Percentiles rank a stretch among this genome's conserved stretches.
phyloP scores from a whole-genome alignment of 2,329 filamentous ascomycete genomes.

The Aureobasidium namibiae region DNA sequence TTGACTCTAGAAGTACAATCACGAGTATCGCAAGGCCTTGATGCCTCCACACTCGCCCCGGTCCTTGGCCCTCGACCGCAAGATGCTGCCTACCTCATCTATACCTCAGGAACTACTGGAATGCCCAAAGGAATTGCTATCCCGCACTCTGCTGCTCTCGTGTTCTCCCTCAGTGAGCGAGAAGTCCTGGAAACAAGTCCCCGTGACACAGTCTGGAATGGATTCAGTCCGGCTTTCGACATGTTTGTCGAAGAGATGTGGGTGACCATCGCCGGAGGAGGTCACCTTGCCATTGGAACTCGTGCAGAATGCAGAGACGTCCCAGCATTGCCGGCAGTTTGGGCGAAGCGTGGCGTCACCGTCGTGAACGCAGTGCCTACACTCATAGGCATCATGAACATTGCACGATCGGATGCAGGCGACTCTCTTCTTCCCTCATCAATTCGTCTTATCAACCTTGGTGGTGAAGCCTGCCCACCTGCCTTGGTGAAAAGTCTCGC shows the following conservation, averaged over 20 bases:
- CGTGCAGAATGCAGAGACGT: background rate
- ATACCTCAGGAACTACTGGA: constrained; percentile 81
- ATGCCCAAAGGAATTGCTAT: constrained; percentile 60
- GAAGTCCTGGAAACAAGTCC: background rate
- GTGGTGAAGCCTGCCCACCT: background rate
- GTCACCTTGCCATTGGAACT: background rate
- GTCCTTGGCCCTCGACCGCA: background rate
- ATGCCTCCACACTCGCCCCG: background rate
- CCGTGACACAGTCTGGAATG: background rate
- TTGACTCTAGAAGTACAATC: background rate
- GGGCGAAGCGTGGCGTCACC: background rate
- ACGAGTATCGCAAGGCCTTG: background rate
- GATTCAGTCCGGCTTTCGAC: background rate
- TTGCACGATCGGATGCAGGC: background rate
- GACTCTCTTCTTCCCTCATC: background rate
- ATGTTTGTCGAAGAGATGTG: constrained; percentile 6
- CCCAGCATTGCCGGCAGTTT: background rate
- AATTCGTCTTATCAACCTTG: background rate
- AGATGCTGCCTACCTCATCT: constrained; percentile 38
- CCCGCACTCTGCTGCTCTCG: background rate
- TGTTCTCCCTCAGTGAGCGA: background rate
- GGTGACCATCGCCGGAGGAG: background rate
- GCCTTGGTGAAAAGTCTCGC: background rate
- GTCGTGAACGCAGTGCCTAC: background rate
- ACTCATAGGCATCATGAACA: background rate